Evolutionary conservation across 192 early-diverging fungal species (phyloP), one percentile per base, ranked within the genome.

Genomic region (Podila epicladia): DNA sequence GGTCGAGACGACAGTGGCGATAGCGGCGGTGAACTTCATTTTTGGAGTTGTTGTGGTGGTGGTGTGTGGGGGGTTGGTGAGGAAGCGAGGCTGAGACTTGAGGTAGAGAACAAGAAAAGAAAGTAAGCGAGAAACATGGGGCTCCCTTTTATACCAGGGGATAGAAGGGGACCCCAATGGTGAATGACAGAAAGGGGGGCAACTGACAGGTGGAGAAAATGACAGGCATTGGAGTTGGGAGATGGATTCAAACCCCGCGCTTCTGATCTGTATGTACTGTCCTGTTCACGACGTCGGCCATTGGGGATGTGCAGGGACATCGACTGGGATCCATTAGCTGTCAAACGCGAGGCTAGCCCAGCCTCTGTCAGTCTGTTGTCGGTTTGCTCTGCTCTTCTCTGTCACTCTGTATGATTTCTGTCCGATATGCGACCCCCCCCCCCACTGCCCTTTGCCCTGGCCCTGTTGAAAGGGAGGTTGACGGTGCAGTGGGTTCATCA

Each of bases 21-120:
- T 61, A 53, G 72, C 22, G 55, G 51, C 31, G 13, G 66, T n/a
- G 70, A 72, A 72, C 71, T 80, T 80, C 76, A 80, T 80, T 24
- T 67, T 28, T 5, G 9, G 12, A 33, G 20, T 37, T 9, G 35
- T 29, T 13, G 19, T 29, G 31, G 19, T 31, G 60, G 48, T 33
- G 57, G 70, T 20, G 31, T 15, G 62, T 31, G 22, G 59, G 26
- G 13, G 20, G 31, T 28, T 28, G 69, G 53, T 32, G 59, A 22
- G 38, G 38, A 50, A 28, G 59, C 38, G 31, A 31, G 51, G 28
- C 41, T 45, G 41, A 45, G 41, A 45, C 41, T 45, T 45, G 41
- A 17, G 41, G 45, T 49, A 58, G 29, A 48, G 68, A 50, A 28
- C 33, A 61, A 24, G 19, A 55, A 55, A 55, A 55, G 53, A 55